Conservation (phyloP, 345 rosid genomes). For the Populus alba region DNA sequence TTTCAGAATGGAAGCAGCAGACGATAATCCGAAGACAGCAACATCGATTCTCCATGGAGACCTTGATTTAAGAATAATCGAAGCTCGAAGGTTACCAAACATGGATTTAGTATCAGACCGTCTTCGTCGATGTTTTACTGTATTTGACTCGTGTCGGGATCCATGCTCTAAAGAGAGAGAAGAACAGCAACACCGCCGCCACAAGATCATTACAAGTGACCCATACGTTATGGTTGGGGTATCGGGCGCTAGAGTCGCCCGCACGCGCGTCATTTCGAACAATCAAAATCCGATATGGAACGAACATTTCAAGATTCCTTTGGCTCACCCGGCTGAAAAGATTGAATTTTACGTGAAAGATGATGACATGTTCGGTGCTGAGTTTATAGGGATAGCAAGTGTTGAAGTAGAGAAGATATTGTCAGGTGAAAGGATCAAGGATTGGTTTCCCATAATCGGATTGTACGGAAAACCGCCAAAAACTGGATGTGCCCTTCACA, state of each 20-base stretch:
- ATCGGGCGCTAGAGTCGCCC: conserved; percentile 72
- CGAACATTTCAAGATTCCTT: conserved; percentile 59
- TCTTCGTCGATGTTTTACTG: conserved; percentile 48
- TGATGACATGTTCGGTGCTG: conserved; percentile 78
- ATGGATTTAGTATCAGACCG: conserved; percentile 72
- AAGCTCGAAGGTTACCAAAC: conserved; percentile 74
- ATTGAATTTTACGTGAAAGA: conserved; percentile 79
- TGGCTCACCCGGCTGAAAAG: conserved; percentile 64
- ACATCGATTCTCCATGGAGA: conserved; percentile 60
- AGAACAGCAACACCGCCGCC: conserved; percentile 13
- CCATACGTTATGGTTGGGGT: conserved; percentile 80
- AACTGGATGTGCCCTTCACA: conserved; percentile 52
- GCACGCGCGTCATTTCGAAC: conserved; percentile 77
- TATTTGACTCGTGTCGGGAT: conserved; percentile 35
- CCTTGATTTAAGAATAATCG: conserved; percentile 61
- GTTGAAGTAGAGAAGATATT: conserved; percentile 37
- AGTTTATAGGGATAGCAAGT: conserved; percentile 57
- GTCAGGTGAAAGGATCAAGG: conserved; percentile 47
- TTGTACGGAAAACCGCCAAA: conserved; percentile 61
- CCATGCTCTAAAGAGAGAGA: conserved; percentile 18
- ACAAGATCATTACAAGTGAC: conserved; percentile 70
- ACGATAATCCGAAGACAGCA: neutral
- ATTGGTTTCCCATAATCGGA: conserved; percentile 65
- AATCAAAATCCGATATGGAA: conserved; percentile 64
- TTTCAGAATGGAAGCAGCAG: neutral